Evolutionary conservation across 768 basidiomycete genomes (phyloP), one percentile per base, ranked within the genome.

Genomic region (Suillus alpinus): DNA sequence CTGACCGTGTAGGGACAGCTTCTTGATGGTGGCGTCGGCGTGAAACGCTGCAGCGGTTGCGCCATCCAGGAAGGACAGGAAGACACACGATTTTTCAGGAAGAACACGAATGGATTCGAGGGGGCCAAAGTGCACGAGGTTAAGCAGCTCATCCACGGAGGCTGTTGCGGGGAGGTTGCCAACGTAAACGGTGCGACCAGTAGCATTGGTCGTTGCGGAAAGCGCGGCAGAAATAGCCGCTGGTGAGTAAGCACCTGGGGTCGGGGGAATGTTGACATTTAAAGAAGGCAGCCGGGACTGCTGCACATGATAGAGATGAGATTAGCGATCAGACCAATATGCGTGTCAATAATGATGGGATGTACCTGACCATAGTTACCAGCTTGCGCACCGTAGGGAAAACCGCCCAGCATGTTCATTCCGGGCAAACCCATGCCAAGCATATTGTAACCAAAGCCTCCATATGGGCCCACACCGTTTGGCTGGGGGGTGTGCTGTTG

Each of bases 61-160:
- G 23, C 89, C 90, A 61, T 99, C 95, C 58, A 99, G 83, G 87
- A 98, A 99, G 32, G 95, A 97, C 60, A 99, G 86, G 82, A 99
- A 99, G 56, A 97, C 95, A 74, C 97, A 98, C 2, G 89, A 92
- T 74, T 98, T 98, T 73, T 98, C 96, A 49, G 95, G 94, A 10
- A 98, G 84, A 39, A 99, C 91, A 52, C 94, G 91, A 69, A 98
- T 89, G 51, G 86, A 89, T 74, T 98, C 96, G 66, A 98, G 87
- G 0, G 97, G 96, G 4, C 96, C 96, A 70, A 98, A 98, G 69
- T 96, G 94, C 61, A 99, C 96, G 65, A 98, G 88, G 72, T 95
- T 97, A 69, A 99, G 88, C 14, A 99, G 87, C 73, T 98, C 96
- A 74, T 99, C 97, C 58, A 99, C 95, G 18, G 94, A 95, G 0